Conservation (phyloP, 2,329 filamentous ascomycete species). For the Fusarium armeniacum region DNA sequence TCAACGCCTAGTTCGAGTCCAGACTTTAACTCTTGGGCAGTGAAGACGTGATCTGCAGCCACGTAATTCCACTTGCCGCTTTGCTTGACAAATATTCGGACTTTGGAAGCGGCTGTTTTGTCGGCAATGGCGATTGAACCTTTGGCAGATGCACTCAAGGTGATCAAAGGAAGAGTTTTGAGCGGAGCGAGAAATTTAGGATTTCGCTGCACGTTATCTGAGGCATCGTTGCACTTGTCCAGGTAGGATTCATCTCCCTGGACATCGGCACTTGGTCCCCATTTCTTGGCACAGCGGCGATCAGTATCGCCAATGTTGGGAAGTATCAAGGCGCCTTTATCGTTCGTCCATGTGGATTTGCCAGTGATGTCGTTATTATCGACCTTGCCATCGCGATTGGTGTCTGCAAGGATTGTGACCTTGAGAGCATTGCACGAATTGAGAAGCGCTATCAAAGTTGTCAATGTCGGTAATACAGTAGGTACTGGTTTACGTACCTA, state of each 20-base stretch:
- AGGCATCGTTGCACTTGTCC: conserved; percentile 54
- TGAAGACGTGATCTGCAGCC: conserved; percentile 48
- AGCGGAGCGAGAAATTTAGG: conserved; percentile 53
- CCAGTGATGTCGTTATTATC: conserved; percentile 43
- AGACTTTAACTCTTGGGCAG: conserved; percentile 43
- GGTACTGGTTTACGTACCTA: conserved; percentile 1
- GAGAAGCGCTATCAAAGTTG: conserved; percentile 3
- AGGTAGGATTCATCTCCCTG: conserved; percentile 45
- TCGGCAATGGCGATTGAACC: conserved; percentile 35
- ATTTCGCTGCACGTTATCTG: conserved; percentile 51
- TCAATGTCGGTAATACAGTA: background rate
- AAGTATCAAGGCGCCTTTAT: conserved; percentile 54
- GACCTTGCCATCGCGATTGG: conserved; percentile 55
- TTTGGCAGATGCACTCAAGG: conserved; percentile 32
- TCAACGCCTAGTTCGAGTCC: conserved; percentile 56
- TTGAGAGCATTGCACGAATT: conserved; percentile 24
- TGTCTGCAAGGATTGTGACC: conserved; percentile 53
- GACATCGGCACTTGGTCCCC: conserved; percentile 18
- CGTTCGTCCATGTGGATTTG: conserved; percentile 47
- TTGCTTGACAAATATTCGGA: conserved; percentile 51
- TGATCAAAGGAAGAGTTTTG: conserved; percentile 48
- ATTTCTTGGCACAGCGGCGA: conserved; percentile 49
- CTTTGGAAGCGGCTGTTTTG: conserved; percentile 33
- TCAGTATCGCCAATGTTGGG: conserved; percentile 56
- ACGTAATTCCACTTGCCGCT: conserved; percentile 48